Evolutionary conservation across 176 grass and related monocot genomes (phyloP).

Genomic region (Elymus sibiricus): DNA sequence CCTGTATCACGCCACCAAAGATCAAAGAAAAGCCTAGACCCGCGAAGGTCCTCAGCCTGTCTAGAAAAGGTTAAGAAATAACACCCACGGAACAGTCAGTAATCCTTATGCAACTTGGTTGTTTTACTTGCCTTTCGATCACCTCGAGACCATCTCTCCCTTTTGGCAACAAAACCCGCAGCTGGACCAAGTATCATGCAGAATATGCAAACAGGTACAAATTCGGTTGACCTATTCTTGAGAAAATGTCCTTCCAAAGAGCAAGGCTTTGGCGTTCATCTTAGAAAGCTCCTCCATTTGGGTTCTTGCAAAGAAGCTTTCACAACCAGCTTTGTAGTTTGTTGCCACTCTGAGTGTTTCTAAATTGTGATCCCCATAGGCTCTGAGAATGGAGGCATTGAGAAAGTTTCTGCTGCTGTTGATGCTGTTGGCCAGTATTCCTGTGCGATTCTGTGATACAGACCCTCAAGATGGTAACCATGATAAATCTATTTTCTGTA

Average conservation of each 20-base stretch:
- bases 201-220: slow-evolving; percentile 10
- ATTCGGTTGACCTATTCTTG: slow-evolving; percentile 25
- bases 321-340: not conserved
- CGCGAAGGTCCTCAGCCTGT: slow-evolving; percentile 1
- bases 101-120: slow-evolving; percentile 47
- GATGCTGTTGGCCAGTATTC: slow-evolving; percentile 28
- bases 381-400: slow-evolving; percentile 22
- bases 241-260: slow-evolving; percentile 18
- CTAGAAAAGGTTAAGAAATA: slow-evolving; percentile 11
- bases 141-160: slow-evolving; percentile 6
- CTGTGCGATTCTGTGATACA: slow-evolving; percentile 23
- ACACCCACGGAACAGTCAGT: slow-evolving; percentile 27
- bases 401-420: slow-evolving; percentile 28
- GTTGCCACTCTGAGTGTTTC: not conserved
- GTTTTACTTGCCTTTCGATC: slow-evolving; percentile 28
- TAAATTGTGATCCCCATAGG: not conserved
- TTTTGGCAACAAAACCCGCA: slow-evolving; percentile 10
- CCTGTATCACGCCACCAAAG: slow-evolving; percentile 3
- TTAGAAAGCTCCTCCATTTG: slow-evolving; percentile 16
- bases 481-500: not conserved
- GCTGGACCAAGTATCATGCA: slow-evolving; percentile 25
- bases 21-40: not conserved
- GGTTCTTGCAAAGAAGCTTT: not conserved
- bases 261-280: slow-evolving; percentile 6
- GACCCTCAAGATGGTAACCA: slow-evolving; percentile 48